Conservation (phyloP, 2,329 filamentous ascomycete genomes). For the Aspergillus sp. region DNA sequence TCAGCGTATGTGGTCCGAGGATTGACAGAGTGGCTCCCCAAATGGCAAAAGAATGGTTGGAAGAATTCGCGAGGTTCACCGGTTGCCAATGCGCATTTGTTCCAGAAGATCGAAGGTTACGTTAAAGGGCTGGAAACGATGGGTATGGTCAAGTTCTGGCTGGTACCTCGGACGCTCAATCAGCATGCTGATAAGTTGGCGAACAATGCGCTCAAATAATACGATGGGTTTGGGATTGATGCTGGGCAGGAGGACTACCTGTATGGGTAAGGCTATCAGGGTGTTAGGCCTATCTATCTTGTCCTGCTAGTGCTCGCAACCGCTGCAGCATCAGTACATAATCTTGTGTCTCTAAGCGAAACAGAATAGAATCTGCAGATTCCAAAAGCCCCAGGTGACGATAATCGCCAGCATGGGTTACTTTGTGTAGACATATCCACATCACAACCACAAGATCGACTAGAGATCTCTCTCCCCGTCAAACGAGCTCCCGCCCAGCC, state of each 20-base stretch:
- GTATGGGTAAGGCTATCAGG: neutral
- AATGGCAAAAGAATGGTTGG: constrained; percentile 13
- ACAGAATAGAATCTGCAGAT: no score
- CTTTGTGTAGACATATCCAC: no score
- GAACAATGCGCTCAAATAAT: neutral
- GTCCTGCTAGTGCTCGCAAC: no score
- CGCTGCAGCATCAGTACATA: no score
- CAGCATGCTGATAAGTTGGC: constrained; percentile 4
- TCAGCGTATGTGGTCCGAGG: constrained; percentile 1
- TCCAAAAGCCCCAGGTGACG: no score
- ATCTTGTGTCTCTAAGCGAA: no score
- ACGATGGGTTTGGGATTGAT: no score
- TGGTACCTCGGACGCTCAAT: constrained; percentile 3
- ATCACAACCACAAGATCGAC: no score
- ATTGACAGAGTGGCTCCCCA: constrained; percentile 10
- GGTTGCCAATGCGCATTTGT: neutral
- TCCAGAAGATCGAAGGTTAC: neutral
- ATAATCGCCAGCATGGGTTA: no score
- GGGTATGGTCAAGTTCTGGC: neutral
- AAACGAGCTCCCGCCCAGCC: no score
- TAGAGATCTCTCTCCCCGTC: no score
- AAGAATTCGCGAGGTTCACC: neutral
- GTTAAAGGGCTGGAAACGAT: neutral
- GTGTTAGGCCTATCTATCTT: neutral
- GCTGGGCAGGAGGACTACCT: no score